Base-by-base conservation (phyloP, 164 flowering plant species). In the Macadamia integrifolia region DNA sequence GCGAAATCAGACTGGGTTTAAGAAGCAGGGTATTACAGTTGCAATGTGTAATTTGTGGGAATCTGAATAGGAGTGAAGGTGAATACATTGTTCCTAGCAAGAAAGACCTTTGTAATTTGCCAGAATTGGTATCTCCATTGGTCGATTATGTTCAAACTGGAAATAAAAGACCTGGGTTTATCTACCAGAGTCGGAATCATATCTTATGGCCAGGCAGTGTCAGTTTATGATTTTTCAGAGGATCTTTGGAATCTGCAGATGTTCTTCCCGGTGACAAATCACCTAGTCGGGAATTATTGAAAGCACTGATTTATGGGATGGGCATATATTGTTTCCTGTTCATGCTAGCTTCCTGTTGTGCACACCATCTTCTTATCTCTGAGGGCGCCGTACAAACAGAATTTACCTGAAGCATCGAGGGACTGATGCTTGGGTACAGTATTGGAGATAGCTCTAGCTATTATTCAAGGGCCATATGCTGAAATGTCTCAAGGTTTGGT, bases 161-260 rank as follows among this genome's bases (percentile, higher is more conserved):
- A 57, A 92, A 76, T 66, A 79, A 66, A 72, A 79, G 85, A 65
- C 88, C 97, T 7, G 93, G 96, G 30, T 95, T 88, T 74, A 65
- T 92, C 88, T 44, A 85, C 95, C 9, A 82, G 92, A 74, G 72
- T 92, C 46, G 99, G 97, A 63, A 84, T 95, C 66, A 75, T 95
- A 66, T 63, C 86, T 30, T 95, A 88, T 82, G 94, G 97, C 8
- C 80, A 93, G 66, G 88, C 92, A 0, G 88, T 92, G 1, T 95
- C 99, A 11, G 86, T 91, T 31, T 95, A 88, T 83, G 97, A 95
- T 75, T 91, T 95, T 60, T 85, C 92, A 3, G 98, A 95, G 80
- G 83, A 50, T 86, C 88, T 57, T 57, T 82, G 75, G 99, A 98
- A 68, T 95, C 94, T 40, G 96, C 97, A 66, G 98, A 92, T 82